Evolutionary conservation across 2,329 filamentous ascomycete genomes (phyloP), one percentile per base, ranked within the genome.

Genomic region (Alternaria ventricosa): DNA sequence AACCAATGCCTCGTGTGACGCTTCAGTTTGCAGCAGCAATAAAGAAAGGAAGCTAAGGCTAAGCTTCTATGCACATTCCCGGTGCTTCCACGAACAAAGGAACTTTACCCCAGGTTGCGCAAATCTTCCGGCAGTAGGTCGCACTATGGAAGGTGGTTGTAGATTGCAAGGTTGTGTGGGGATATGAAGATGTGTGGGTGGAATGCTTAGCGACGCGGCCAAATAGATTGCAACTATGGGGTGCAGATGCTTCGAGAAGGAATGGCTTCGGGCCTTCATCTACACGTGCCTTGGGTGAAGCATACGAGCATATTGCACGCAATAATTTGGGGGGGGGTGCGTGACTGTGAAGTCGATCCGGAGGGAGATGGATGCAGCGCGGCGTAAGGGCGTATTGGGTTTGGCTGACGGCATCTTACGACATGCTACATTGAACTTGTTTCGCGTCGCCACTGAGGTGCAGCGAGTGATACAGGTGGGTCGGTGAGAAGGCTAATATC

Each of bases 181-280:
- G 75, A 71, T 67, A 74, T 73, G 70, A 65, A 57, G 64, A 63
- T 59, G 57, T 56, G 65, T 65, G 65, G 67, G 45, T 69, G 62
- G 65, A 61, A 55, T 64, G 41, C 53, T 43, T 67, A 67, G 67
- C 54, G 64, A 60, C 55, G 62, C 65, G 72, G 71, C 53, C 67
- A 67, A 70, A 70, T 77, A 78, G 67, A 79, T 73, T 78, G 64
- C 64, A 73, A 70, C 33, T 71, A 75, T 74, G 77, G 71, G 73
- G 71, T 74, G 66, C 65, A 72, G 74, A 76, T 71, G 61, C 63
- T 73, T 76, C 72, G 66, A 75, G 73, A 72, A 70, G 65, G 66
- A 58, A 63, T 41, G 22, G 43, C 47, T 47, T 55, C 61, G 63
- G 68, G 65, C 51, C 45, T 63, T 65, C 64, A 71, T 68, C 46